Conservation (phyloP, 768 basidiomycete genomes). For the Lentinus brumalis region DNA sequence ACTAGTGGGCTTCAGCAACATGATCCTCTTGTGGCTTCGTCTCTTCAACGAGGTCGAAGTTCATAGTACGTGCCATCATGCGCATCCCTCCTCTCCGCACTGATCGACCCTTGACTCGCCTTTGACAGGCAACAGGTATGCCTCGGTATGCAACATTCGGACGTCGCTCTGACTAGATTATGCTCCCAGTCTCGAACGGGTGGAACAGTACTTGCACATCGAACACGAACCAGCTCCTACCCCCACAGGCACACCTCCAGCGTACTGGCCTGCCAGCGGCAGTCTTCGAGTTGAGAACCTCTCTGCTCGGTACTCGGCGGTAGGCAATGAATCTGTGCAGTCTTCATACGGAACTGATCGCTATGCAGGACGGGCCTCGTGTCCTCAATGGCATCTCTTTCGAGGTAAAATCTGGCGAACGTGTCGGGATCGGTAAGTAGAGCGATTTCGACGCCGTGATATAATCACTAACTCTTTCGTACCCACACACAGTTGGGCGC, state of each 20-base stretch:
- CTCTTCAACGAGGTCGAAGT: constrained; percentile 49
- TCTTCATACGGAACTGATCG: not conserved
- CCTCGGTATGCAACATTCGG: not conserved
- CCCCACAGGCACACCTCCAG: constrained; percentile 48
- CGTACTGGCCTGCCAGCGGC: constrained; percentile 63
- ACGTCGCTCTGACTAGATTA: not conserved
- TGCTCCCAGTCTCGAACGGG: constrained; percentile 42
- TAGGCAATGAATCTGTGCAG: not conserved
- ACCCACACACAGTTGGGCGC: constrained; percentile 41
- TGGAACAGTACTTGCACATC: constrained; percentile 53
- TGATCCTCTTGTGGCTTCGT: constrained; percentile 58
- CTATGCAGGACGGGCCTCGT: constrained; percentile 45
- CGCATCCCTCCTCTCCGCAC: not conserved
- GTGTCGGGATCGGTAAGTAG: constrained; percentile 49
- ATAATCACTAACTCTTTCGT: not conserved
- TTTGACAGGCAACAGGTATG: constrained; percentile 26
- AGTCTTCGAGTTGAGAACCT: constrained; percentile 49
- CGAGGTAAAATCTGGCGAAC: constrained; percentile 55
- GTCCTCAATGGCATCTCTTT: constrained; percentile 57
- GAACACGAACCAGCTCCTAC: constrained; percentile 50
- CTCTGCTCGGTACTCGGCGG: constrained; percentile 45
- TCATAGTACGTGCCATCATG: constrained; percentile 27
- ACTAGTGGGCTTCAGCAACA: constrained; percentile 55
- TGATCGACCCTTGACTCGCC: not conserved
- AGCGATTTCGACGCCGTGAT: too few species aligned